Base-by-base conservation (phyloP, 306 rosid genomes). In the Sphenostylis stenocarpa region DNA sequence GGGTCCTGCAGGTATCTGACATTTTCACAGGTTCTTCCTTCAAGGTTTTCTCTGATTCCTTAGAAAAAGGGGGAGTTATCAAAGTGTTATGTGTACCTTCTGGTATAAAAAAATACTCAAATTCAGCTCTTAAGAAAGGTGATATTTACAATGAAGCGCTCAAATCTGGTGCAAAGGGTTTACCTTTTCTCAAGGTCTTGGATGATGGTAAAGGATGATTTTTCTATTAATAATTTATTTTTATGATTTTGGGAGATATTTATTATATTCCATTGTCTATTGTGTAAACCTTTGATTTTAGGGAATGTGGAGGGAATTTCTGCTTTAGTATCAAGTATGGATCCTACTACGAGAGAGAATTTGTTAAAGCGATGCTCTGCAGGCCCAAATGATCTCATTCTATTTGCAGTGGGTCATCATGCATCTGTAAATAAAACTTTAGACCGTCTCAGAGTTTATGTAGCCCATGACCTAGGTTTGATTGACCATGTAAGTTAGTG, bases 101-200 rank as follows among this genome's bases (percentile, higher is more conserved):
- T 64, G 98, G 96, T 78, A 84, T 91, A 64, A 90, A 88, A 88
- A 76, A 62, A 34, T 95, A 92, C 86, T 92, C 98, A 63, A 95
- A 92, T 73, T 89, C 97, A 16, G 90, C 96, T 73, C 96, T 95
- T 77, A 92, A 92, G 78, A 90, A 95, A 85, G 97, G 97, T 13
- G 92, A 89, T 76, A 77, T 95, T 76, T 95, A 85, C 75, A 84
- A 67, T 48, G 96, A 90, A 83, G 96, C 92, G 36, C 68, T 78
- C 75, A 89, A 85, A 90, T 88, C 97, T 74, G 98, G 98, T 75
- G 97, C 97, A 3, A 92, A 87, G 85, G 96, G 97, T 51, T 95
- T 95, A 72, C 96, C 96, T 82, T 95, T 90, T 83, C 87, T 95
- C 80, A 95, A 92, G 89, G 89, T 95, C 72, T 67, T 84, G 65